Evolutionary conservation across 2,329 filamentous ascomycete species (phyloP).

Genomic region (Plenodomus biglobosus): DNA sequence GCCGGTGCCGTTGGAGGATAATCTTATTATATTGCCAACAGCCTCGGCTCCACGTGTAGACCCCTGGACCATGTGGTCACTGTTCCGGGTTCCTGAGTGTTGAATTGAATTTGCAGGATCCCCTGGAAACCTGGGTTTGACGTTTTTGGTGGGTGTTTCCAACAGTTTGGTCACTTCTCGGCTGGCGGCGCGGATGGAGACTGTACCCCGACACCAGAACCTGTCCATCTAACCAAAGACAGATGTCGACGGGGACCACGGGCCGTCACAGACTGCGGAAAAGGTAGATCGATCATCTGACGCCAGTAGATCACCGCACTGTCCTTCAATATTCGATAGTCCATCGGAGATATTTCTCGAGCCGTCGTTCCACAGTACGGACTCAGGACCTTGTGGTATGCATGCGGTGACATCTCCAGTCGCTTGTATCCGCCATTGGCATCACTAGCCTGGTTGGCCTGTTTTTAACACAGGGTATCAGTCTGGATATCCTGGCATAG

Average conservation of each 20-base stretch:
- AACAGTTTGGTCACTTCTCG: neutral
- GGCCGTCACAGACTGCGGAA: neutral
- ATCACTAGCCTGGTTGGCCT: neutral
- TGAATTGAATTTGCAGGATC: neutral
- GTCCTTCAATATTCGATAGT: neutral
- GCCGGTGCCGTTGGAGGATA: too few relatives aligned
- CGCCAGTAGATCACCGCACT: too few relatives aligned
- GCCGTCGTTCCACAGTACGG: neutral
- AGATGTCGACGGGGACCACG: neutral
- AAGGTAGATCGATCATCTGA: neutral
- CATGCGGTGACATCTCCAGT: neutral
- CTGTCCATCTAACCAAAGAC: neutral
- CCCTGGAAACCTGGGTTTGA: neutral
- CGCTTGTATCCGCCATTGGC: neutral
- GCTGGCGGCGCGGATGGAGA: neutral
- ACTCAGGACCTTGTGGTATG: neutral
- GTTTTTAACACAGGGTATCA: neutral
- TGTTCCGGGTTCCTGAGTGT: neutral
- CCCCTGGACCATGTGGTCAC: neutral
- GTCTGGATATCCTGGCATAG: neutral
- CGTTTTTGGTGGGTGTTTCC: neutral
- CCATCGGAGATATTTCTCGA: neutral
- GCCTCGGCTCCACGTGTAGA: neutral
- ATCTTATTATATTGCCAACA: neutral
- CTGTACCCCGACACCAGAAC: neutral